Evolutionary conservation across 1,284 basidiomycete species (phyloP).

Genomic region (Rhodotorula mucilaginosa): DNA sequence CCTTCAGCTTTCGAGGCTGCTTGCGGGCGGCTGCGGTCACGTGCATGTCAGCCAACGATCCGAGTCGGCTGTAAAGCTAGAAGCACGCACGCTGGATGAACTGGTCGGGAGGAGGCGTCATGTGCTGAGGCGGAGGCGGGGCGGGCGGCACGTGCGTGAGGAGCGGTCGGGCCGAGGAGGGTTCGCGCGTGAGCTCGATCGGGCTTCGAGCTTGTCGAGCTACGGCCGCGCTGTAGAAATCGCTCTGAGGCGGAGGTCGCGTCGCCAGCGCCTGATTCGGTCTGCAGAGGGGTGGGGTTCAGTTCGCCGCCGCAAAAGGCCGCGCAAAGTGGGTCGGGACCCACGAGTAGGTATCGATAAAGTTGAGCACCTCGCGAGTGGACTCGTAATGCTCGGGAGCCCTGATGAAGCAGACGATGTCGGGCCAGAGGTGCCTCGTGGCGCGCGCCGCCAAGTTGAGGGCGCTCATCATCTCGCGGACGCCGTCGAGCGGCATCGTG

Average conservation of each 20-base stretch:
- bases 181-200: background rate
- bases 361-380: background rate
- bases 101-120: conserved; percentile 11
- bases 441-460: conserved; percentile 20
- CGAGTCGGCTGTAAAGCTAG: too few species aligned
- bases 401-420: conserved; percentile 4
- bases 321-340: background rate
- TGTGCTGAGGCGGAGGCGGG: background rate
- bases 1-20: background rate
- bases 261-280: background rate
- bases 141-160: conserved; percentile 8
- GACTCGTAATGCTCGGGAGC: conserved; percentile 2
- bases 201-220: background rate
- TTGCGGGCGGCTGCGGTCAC: background rate
- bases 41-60: background rate
- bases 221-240: background rate
- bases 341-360: background rate
- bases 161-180: conserved; percentile 3
- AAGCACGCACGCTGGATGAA: conserved; percentile 6
- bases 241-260: background rate
- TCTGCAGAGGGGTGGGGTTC: too few species aligned
- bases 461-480: conserved; percentile 1
- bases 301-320: too few species aligned
- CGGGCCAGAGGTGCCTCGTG: conserved; percentile 18
- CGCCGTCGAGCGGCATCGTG: background rate